Conservation (phyloP, 1,284 basidiomycete genomes). For the Mycena citricolor region DNA sequence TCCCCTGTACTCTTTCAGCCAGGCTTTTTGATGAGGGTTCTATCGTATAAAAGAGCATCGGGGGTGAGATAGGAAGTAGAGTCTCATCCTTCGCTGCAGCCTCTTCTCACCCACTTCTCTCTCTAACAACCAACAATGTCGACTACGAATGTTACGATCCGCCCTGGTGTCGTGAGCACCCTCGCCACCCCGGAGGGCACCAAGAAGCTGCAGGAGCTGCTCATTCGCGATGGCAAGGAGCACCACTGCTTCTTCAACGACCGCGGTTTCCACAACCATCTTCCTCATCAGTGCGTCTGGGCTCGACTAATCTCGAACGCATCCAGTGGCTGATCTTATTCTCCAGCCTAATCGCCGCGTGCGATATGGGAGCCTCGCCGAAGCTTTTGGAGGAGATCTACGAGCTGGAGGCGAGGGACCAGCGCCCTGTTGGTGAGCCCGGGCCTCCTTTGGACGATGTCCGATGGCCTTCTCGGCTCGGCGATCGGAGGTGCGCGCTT, state of each 20-base stretch:
- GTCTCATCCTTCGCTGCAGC: too few species aligned
- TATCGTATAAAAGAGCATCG: too few species aligned
- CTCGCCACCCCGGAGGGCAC: slow-evolving; percentile 49
- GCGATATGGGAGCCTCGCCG: slow-evolving; percentile 60
- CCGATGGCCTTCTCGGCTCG: too few species aligned
- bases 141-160: too few species aligned
- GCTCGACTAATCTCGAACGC: neutral
- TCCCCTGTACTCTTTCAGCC: too few species aligned
- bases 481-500: too few species aligned
- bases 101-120: too few species aligned
- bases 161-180: too few species aligned
- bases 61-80: too few species aligned
- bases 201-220: slow-evolving; percentile 43
- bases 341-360: slow-evolving; percentile 55
- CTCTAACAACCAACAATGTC: too few species aligned
- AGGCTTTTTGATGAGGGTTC: too few species aligned
- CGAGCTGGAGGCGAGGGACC: slow-evolving; percentile 38
- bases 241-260: slow-evolving; percentile 59
- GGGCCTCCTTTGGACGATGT: too few species aligned
- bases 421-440: slow-evolving; percentile 32
- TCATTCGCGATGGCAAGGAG: slow-evolving; percentile 52
- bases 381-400: slow-evolving; percentile 54
- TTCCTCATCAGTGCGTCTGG: slow-evolving; percentile 49
- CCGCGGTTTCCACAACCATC: slow-evolving; percentile 59
- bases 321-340: neutral